These are phyloP conservation scores for Tephrocybe sp. DNA, from an alignment of 768 basidiomycete species.

Conservation along the genomic window DNA sequence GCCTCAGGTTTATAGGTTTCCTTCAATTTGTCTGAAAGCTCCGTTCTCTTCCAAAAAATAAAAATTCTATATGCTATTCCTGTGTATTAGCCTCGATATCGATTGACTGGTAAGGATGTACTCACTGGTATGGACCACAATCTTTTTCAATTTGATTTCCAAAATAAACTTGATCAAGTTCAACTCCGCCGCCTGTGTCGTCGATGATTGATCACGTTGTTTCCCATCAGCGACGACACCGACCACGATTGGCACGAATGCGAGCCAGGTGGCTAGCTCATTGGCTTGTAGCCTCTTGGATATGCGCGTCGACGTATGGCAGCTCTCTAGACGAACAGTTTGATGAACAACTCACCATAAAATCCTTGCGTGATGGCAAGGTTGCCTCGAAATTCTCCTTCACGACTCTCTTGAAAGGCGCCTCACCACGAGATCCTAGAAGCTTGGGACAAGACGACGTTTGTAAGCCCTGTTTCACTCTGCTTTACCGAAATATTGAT, in stretches of 20 bases:
- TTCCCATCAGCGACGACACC: not conserved
- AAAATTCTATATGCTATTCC: too few relatives aligned
- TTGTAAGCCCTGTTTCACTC: conserved; percentile 28
- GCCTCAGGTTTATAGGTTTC: too few relatives aligned
- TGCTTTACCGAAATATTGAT: not conserved
- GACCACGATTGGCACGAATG: conserved; percentile 11
- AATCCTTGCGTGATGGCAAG: conserved; percentile 75
- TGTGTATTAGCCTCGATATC: too few relatives aligned
- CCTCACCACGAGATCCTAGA: conserved; percentile 53
- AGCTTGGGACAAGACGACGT: conserved; percentile 48
- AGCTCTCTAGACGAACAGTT: conserved; percentile 39
- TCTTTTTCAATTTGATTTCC: too few relatives aligned
- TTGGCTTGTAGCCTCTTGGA: conserved; percentile 11
- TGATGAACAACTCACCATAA: conserved; percentile 41
- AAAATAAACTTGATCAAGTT: not conserved
- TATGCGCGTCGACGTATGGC: conserved; percentile 6
- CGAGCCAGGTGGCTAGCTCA: conserved; percentile 17
- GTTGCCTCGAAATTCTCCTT: conserved; percentile 82
- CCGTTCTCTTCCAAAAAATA: too few relatives aligned
- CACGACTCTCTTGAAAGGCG: conserved; percentile 55
- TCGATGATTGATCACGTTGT: conserved; percentile 2
- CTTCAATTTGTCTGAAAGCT: too few relatives aligned
- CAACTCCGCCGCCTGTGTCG: conserved; percentile 1
- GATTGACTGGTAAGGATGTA: too few relatives aligned
- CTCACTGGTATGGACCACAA: too few relatives aligned